phyloP scores from a whole-genome alignment of 2,329 filamentous ascomycete species.

The Clarireedia paspali region DNA sequence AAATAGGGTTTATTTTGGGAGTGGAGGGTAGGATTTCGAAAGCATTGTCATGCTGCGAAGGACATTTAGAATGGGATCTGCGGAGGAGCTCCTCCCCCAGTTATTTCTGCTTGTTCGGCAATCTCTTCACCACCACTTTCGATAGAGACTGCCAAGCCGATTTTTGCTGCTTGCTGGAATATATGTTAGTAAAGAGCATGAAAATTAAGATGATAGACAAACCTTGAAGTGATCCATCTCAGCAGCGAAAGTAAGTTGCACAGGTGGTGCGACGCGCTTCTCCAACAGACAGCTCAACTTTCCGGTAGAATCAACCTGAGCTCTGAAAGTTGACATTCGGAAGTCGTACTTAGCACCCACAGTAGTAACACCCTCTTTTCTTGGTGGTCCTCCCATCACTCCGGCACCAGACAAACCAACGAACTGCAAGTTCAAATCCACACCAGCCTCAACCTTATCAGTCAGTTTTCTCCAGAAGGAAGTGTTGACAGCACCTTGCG shows the following conservation, averaged over 20 bases:
- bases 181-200: conserved; percentile 24
- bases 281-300: conserved; percentile 89
- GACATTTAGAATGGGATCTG: conserved; percentile 54
- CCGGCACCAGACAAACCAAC: conserved; percentile 53
- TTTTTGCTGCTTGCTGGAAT: conserved; percentile 80
- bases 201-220: conserved; percentile 32
- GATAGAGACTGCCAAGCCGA: conserved; percentile 88
- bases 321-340: conserved; percentile 88
- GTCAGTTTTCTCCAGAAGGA: conserved; percentile 92
- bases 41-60: conserved; percentile 16
- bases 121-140: conserved; percentile 79
- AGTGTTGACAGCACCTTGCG: conserved; percentile 78
- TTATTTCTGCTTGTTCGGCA: conserved; percentile 69
- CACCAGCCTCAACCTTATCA: conserved; percentile 92
- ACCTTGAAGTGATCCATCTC: conserved; percentile 96
- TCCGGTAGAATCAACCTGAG: conserved; percentile 90
- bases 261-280: conserved; percentile 89
- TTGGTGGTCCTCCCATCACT: conserved; percentile 66
- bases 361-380: conserved; percentile 84
- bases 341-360: conserved; percentile 98
- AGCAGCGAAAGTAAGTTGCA: conserved; percentile 89
- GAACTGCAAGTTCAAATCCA: conserved; percentile 87
- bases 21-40: conserved; percentile 7
- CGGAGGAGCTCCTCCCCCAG: conserved; percentile 39
- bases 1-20: conserved; percentile 23